phyloP scores from a whole-genome alignment of 768 basidiomycete genomes.

The Russula griseocarnosa region DNA sequence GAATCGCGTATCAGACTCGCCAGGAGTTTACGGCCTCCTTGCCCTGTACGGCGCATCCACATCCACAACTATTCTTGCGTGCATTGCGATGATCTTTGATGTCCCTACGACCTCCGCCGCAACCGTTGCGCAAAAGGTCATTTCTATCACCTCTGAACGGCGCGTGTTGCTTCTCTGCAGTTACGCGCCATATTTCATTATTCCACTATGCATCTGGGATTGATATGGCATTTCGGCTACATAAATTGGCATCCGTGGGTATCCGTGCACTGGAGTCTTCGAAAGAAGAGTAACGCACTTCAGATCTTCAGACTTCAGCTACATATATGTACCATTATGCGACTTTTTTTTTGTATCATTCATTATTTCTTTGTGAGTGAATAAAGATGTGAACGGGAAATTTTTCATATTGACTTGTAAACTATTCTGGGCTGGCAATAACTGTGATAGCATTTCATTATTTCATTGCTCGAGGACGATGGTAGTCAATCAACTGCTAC shows the following conservation, averaged over 20 bases:
- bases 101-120: constrained; percentile 43
- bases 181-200: constrained; percentile 72
- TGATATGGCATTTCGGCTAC: constrained; percentile 56
- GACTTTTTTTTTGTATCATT: neutral
- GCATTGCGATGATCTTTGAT: constrained; percentile 54
- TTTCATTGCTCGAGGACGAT: neutral
- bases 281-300: constrained; percentile 9
- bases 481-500: neutral
- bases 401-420: neutral
- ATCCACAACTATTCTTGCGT: constrained; percentile 72
- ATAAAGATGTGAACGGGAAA: neutral
- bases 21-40: constrained; percentile 56
- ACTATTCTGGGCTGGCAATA: neutral
- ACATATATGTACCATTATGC: neutral
- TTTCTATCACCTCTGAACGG: constrained; percentile 50
- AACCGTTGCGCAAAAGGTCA: constrained; percentile 34
- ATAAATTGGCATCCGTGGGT: constrained; percentile 25
- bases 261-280: constrained; percentile 12
- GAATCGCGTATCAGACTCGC: constrained; percentile 40
- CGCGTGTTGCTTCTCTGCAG: constrained; percentile 54
- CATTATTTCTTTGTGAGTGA: neutral
- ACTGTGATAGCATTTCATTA: neutral
- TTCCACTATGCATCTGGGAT: constrained; percentile 67
- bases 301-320: no score
- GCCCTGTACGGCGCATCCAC: constrained; percentile 75